Conservation (phyloP, 352 stramenopile species). For the Phytophthora brassicae region DNA sequence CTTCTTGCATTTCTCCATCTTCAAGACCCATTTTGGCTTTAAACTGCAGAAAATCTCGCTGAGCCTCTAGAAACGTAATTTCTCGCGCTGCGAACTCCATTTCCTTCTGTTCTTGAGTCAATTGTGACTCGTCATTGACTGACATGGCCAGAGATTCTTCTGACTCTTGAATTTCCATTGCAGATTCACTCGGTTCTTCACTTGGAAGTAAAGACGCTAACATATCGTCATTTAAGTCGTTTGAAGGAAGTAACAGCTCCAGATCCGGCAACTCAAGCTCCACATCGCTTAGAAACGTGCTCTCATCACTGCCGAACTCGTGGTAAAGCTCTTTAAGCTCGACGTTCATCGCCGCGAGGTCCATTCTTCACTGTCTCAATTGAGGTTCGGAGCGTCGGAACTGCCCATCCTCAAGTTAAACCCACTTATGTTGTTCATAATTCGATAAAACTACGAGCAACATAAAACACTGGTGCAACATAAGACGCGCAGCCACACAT, state of each 20-base stretch:
- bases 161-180: slow-evolving; percentile 6
- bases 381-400: slow-evolving; percentile 18
- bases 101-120: slow-evolving; percentile 5
- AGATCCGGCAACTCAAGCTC: slow-evolving; percentile 27
- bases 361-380: slow-evolving; percentile 8
- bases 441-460: too few relatives aligned
- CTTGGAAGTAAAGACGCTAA: slow-evolving; percentile 13
- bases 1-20: neutral
- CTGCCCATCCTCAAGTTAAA: too few relatives aligned
- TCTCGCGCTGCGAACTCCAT: slow-evolving; percentile 46
- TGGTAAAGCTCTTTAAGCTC: slow-evolving; percentile 8
- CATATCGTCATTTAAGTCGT: slow-evolving; percentile 14
- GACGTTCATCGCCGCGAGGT: slow-evolving; percentile 14
- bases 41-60: slow-evolving; percentile 58
- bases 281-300: slow-evolving; percentile 5
- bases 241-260: slow-evolving; percentile 25
- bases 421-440: too few relatives aligned
- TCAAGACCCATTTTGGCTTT: slow-evolving; percentile 26
- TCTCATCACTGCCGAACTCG: slow-evolving; percentile 3
- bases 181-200: neutral
- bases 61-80: slow-evolving; percentile 57
- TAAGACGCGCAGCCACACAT: slow-evolving; percentile 18
- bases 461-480: too few relatives aligned
- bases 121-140: neutral
- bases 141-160: neutral